Conservation (phyloP, 192 early-diverging fungal genomes). For the Linnemannia hyalina region DNA sequence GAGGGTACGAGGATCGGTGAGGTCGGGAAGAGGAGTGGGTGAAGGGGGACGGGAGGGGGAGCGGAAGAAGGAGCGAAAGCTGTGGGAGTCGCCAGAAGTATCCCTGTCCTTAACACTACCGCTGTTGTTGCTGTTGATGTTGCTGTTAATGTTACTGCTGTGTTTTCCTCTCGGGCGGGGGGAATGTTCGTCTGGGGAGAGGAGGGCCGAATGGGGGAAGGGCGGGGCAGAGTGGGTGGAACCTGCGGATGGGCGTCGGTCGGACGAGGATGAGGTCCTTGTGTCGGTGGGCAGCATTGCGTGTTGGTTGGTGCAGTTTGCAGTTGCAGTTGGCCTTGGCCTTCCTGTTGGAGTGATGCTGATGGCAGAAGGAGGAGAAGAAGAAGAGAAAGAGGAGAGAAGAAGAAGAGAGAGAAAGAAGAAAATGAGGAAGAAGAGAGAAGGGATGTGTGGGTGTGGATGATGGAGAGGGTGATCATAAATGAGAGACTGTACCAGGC, state of each 20-base stretch:
- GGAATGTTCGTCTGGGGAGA: background rate
- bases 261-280: conserved; percentile 4
- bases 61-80: conserved; percentile 47
- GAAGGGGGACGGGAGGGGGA: conserved; percentile 47
- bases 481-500: background rate
- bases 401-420: background rate
- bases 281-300: background rate
- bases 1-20: conserved; percentile 4
- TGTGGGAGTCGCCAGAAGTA: conserved; percentile 16
- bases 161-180: background rate
- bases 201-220: conserved; percentile 3
- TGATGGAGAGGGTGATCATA: background rate
- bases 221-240: conserved; percentile 16
- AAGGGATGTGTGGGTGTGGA: too few relatives aligned
- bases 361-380: background rate
- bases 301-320: background rate
- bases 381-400: too few relatives aligned
- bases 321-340: background rate
- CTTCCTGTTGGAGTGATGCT: too few relatives aligned
- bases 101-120: conserved; percentile 29
- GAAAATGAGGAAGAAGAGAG: background rate
- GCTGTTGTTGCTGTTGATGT: background rate
- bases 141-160: background rate
- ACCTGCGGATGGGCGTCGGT: conserved; percentile 37
- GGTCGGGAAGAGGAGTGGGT: conserved; percentile 21